Conservation (phyloP, 2,329 filamentous ascomycete species). For the Setomelanomma holmii region DNA sequence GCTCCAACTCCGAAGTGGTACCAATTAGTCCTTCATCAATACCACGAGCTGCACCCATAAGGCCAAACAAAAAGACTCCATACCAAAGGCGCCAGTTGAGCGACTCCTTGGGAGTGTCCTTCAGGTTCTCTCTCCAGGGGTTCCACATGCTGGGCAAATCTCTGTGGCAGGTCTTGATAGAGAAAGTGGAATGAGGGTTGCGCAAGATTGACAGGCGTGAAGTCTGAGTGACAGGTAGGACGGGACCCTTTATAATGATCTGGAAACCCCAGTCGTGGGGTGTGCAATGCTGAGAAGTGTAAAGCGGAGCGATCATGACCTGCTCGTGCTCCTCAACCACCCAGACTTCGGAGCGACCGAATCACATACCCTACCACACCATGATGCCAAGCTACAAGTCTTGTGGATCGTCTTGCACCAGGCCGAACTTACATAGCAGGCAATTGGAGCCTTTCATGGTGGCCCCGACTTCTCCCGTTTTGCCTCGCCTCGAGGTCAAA, state of each 20-base stretch:
- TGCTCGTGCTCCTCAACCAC: not conserved
- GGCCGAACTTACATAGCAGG: not conserved
- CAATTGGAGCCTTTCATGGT: not conserved
- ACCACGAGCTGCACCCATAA: slow-evolving; percentile 79
- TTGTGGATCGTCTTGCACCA: not conserved
- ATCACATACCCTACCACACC: not conserved
- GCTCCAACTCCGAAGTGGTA: slow-evolving; percentile 61
- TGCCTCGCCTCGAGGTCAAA: too few species aligned
- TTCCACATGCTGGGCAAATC: slow-evolving; percentile 40
- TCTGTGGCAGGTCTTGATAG: not conserved
- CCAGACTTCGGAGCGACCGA: not conserved
- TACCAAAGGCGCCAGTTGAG: slow-evolving; percentile 84
- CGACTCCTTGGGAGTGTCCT: slow-evolving; percentile 71
- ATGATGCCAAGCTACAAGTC: not conserved
- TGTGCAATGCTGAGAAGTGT: slow-evolving; percentile 9
- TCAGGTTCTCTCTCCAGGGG: slow-evolving; percentile 55
- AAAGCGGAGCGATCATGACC: slow-evolving; percentile 4
- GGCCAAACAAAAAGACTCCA: slow-evolving; percentile 71
- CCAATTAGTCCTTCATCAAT: slow-evolving; percentile 82
- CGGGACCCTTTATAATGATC: slow-evolving; percentile 4
- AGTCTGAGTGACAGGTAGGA: not conserved
- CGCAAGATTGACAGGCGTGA: too few species aligned
- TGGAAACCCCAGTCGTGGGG: slow-evolving; percentile 4
- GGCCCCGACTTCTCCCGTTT: not conserved
- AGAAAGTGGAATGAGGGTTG: not conserved